phyloP scores from a whole-genome alignment of 768 basidiomycete genomes.

The Boletus rubroflammeus region DNA sequence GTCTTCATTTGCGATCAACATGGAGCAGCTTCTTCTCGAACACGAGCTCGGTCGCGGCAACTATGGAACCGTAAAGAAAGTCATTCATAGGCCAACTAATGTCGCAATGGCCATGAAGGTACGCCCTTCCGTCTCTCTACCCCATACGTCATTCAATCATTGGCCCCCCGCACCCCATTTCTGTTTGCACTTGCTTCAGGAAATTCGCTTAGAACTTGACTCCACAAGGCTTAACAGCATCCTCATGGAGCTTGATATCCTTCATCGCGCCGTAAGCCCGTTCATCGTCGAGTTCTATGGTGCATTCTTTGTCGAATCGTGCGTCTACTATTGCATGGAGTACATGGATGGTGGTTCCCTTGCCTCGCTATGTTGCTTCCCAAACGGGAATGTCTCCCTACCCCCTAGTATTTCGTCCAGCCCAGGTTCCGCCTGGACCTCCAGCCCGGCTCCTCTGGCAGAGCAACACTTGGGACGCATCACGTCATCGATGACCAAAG shows the following conservation, averaged over 20 bases:
- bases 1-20: constrained; percentile 88
- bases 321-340: constrained; percentile 99
- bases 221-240: constrained; percentile 91
- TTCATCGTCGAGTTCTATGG: constrained; percentile 99
- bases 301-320: constrained; percentile 99
- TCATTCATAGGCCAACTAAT: constrained; percentile 89
- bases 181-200: constrained; percentile 46
- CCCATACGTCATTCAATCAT: constrained; percentile 9
- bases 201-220: constrained; percentile 96
- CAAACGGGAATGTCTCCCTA: constrained; percentile 32
- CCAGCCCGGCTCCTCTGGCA: constrained; percentile 39
- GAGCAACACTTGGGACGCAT: constrained; percentile 85
- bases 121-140: constrained; percentile 11
- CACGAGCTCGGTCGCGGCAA: constrained; percentile 96
- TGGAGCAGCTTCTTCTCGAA: constrained; percentile 84
- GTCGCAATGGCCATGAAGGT: constrained; percentile 99
- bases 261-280: constrained; percentile 87
- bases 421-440: constrained; percentile 34
- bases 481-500: constrained; percentile 77
- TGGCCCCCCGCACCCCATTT: not conserved
- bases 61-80: constrained; percentile 96
- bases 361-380: constrained; percentile 66
- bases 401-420: constrained; percentile 32
- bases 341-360: constrained; percentile 99
- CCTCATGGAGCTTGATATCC: constrained; percentile 97